phyloP scores from a whole-genome alignment of 1,284 basidiomycete genomes.

The Austroboletus niveus region DNA sequence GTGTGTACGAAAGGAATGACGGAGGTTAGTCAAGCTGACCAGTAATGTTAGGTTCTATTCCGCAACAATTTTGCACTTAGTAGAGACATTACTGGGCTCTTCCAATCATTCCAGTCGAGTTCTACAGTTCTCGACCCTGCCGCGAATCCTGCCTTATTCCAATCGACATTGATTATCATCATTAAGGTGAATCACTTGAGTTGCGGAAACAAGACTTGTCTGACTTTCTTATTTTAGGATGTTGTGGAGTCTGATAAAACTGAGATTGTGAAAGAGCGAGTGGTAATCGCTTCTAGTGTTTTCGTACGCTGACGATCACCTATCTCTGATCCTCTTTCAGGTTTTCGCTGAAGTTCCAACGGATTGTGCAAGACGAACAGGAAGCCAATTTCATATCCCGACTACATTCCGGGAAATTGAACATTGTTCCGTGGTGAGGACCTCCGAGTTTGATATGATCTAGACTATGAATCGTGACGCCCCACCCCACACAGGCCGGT shows the following conservation, averaged over 20 bases:
- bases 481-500: slow-evolving; percentile 46
- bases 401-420: slow-evolving; percentile 51
- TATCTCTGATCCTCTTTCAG: slow-evolving; percentile 26
- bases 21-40: not conserved
- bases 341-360: slow-evolving; percentile 52
- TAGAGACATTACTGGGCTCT: slow-evolving; percentile 56
- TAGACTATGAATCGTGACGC: not conserved
- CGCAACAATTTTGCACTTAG: slow-evolving; percentile 64
- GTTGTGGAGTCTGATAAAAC: slow-evolving; percentile 55
- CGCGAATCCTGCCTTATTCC: slow-evolving; percentile 57
- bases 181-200: slow-evolving; percentile 45
- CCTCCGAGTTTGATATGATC: not conserved
- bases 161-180: slow-evolving; percentile 57
- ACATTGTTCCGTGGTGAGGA: slow-evolving; percentile 51
- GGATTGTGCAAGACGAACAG: slow-evolving; percentile 58
- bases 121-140: slow-evolving; percentile 56
- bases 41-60: slow-evolving; percentile 48
- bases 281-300: not conserved
- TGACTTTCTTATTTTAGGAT: slow-evolving; percentile 37
- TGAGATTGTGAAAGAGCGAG: slow-evolving; percentile 58
- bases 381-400: slow-evolving; percentile 59
- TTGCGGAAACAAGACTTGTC: not conserved
- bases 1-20: not conserved
- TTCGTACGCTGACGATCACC: not conserved
- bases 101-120: slow-evolving; percentile 65